phyloP scores from a whole-genome alignment of 2,329 filamentous ascomycete genomes.

The Huntiella savannae region DNA sequence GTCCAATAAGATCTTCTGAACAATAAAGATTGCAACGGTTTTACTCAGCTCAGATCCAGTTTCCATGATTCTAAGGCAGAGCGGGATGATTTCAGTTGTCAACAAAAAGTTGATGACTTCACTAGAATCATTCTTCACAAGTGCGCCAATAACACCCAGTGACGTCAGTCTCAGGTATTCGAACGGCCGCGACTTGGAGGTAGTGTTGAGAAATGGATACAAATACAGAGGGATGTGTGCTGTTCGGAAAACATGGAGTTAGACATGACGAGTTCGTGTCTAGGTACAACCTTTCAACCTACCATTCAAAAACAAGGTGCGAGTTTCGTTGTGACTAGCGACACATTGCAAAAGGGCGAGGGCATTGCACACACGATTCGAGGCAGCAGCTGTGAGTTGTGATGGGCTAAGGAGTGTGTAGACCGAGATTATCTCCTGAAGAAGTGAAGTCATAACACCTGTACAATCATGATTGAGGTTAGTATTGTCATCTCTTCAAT shows the following conservation, averaged over 20 bases:
- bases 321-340: slow-evolving; percentile 89
- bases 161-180: slow-evolving; percentile 94
- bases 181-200: slow-evolving; percentile 91
- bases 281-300: slow-evolving; percentile 15
- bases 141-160: slow-evolving; percentile 83
- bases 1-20: slow-evolving; percentile 94
- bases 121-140: slow-evolving; percentile 96
- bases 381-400: slow-evolving; percentile 90
- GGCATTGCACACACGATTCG: slow-evolving; percentile 93
- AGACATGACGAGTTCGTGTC: neutral
- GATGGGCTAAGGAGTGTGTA: slow-evolving; percentile 93
- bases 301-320: slow-evolving; percentile 87
- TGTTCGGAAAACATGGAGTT: slow-evolving; percentile 19
- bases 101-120: slow-evolving; percentile 98
- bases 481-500: slow-evolving; percentile 7
- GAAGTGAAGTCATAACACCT: slow-evolving; percentile 95
- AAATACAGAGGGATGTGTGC: slow-evolving; percentile 95
- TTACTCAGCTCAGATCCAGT: slow-evolving; percentile 96
- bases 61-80: slow-evolving; percentile 97
- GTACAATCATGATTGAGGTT: neutral
- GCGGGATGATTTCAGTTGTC: slow-evolving; percentile 93
- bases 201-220: slow-evolving; percentile 96
- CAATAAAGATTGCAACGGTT: slow-evolving; percentile 97
- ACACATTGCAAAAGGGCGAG: slow-evolving; percentile 91
- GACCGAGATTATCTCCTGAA: slow-evolving; percentile 97